Conservation (phyloP, 768 basidiomycete genomes). For the Pulveroboletus sp. region DNA sequence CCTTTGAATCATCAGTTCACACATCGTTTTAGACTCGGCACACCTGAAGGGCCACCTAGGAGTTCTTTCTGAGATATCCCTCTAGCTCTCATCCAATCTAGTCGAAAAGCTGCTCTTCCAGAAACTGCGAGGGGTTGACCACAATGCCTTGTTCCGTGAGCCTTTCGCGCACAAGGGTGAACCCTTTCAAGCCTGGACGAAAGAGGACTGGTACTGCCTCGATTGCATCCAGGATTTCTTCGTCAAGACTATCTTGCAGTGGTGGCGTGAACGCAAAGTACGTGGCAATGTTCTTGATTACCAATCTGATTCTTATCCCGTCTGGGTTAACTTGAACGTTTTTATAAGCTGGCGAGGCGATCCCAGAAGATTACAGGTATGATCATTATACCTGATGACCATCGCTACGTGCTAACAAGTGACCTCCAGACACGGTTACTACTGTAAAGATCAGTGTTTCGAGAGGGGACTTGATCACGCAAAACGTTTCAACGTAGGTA, state of each 20-base stretch:
- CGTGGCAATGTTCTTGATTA: too few species aligned
- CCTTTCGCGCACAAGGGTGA: conserved; percentile 6
- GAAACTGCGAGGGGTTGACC: conserved; percentile 1
- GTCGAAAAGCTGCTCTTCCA: conserved; percentile 8
- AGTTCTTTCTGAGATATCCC: background rate
- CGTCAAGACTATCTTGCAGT: conserved; percentile 6
- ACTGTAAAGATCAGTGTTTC: conserved; percentile 13
- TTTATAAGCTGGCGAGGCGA: background rate
- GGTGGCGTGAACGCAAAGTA: conserved; percentile 9
- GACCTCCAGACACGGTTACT: conserved; percentile 7
- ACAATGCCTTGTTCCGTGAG: conserved; percentile 4
- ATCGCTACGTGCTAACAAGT: background rate
- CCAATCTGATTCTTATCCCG: too few species aligned
- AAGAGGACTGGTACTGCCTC: conserved; percentile 6
- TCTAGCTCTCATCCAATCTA: background rate
- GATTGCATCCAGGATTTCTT: conserved; percentile 8
- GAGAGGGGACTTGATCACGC: conserved; percentile 10
- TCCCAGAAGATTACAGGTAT: conserved; percentile 8
- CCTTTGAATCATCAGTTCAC: background rate
- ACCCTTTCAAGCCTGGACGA: conserved; percentile 3
- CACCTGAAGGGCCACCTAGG: conserved; percentile 6
- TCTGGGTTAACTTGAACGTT: background rate
- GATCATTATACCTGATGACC: background rate
- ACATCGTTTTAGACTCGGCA: conserved; percentile 7
- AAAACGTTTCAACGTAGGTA: conserved; percentile 10